Base-by-base conservation (phyloP, 1,139 yeast genomes). In the Lodderomyces orthopsilosis region DNA sequence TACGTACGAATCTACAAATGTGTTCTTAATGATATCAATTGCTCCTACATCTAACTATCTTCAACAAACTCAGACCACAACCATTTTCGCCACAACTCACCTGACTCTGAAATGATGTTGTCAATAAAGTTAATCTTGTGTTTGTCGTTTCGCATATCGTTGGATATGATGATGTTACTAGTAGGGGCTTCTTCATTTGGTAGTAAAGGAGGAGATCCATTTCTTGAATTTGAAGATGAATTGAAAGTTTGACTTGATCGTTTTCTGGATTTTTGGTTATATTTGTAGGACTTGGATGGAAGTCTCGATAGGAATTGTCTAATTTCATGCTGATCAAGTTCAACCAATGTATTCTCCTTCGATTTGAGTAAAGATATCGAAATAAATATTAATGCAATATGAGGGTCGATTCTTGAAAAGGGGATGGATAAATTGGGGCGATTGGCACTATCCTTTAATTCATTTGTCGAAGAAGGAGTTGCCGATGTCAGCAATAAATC, bases 61-160 rank as follows among this genome's bases (percentile, higher is more conserved):
- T 80, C 86, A 54, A 77, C 70, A 66, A 81, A 69, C 57, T 84
- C 91, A 56, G 75, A 68, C 83, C 90, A 85, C 37, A 85, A 66
- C 90, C 95, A 87, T 53, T 83, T 84, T 48, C 96, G 72, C 95
- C 95, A 89, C 41, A 87, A 70, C 55, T 87, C 95, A 14, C 95
- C 95, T 2, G 95, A 91, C 60, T 85, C 95, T 41, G 68, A 67
- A 37, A 89, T 72, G 27, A 89, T 76, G 49, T 81, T 81, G 54
- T 85, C 91, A 60, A 84, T 79, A 57, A 83, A 88, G 52, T 75
- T 75, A 40, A 75, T 69, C 30, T 66, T 65, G 47, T 62, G 70
- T 43, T 60, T 62, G 13, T 40, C 43, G 43, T 57, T 56, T 13
- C 51, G 49, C 6, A 68, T 61, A 46, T 67, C 74, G 45, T 69